Evolutionary conservation across 1,284 basidiomycete genomes (phyloP).

Genomic region (Trichosporon coremiiforme): DNA sequence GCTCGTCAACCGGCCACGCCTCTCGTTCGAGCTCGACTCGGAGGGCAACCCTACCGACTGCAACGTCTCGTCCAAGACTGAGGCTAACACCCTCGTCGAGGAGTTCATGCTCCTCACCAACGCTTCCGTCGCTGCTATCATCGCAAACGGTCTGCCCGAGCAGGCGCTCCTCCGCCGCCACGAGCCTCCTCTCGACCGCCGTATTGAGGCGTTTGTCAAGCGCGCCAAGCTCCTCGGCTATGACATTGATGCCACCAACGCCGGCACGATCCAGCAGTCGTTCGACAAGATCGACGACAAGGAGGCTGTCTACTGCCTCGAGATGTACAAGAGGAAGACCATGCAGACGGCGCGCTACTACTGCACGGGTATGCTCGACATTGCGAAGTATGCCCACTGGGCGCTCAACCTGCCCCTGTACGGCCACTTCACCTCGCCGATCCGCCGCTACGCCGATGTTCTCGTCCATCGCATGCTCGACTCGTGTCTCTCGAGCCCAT

Average conservation of each 20-base stretch:
- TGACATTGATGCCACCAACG: constrained; percentile 75
- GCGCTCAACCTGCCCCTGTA: constrained; percentile 89
- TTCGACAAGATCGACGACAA: constrained; percentile 73
- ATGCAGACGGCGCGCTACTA: constrained; percentile 93
- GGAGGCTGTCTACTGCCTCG: constrained; percentile 70
- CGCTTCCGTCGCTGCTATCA: constrained; percentile 83
- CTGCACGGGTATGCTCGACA: constrained; percentile 98
- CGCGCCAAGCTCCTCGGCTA: constrained; percentile 82
- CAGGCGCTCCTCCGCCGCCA: constrained; percentile 92
- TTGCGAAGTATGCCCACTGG: constrained; percentile 95
- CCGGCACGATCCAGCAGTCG: constrained; percentile 80
- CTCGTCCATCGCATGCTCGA: constrained; percentile 96
- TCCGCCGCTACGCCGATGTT: constrained; percentile 83
- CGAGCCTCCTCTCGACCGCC: constrained; percentile 86
- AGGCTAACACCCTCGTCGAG: constrained; percentile 82
- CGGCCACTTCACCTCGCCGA: constrained; percentile 95
- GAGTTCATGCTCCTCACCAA: constrained; percentile 97
- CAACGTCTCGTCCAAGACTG: constrained; percentile 64
- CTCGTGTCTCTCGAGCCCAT: constrained; percentile 68
- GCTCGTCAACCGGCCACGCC: constrained; percentile 68
- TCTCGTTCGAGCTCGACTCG: constrained; percentile 80
- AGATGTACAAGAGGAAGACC: constrained; percentile 81
- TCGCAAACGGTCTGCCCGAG: constrained; percentile 90
- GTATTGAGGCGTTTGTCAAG: constrained; percentile 67
- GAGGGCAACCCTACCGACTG: constrained; percentile 82